Percentiles rank a stretch among this genome's conserved stretches.
phyloP scores from a whole-genome alignment of 2,329 filamentous ascomycete genomes.

The Xylaria hypoxylon region DNA sequence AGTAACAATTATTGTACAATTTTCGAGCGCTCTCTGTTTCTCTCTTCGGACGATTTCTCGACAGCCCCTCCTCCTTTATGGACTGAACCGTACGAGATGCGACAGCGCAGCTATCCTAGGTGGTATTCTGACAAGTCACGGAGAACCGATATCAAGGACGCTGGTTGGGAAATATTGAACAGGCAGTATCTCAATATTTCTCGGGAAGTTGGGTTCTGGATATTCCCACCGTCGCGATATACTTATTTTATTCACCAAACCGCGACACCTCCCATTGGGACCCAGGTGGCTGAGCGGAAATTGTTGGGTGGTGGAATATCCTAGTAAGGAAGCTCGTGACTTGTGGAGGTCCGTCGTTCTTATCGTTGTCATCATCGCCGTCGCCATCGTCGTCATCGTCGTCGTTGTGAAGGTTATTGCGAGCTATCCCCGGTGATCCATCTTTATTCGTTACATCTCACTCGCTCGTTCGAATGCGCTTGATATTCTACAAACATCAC shows the following conservation, averaged over 20 bases:
- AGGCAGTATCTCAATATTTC: not conserved
- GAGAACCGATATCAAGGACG: not conserved
- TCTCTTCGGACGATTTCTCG: not conserved
- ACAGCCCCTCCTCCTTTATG: not conserved
- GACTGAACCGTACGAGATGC: not conserved
- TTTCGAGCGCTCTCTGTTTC: slow-evolving; percentile 3
- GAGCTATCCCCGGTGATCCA: not conserved
- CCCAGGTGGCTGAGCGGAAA: not conserved
- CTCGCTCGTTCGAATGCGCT: not conserved
- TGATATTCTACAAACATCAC: slow-evolving; percentile 24
- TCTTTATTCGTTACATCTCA: not conserved
- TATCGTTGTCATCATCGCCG: not conserved
- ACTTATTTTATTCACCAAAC: not conserved
- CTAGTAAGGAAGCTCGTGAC: not conserved
- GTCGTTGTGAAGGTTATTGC: not conserved
- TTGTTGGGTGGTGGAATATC: not conserved
- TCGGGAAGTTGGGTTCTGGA: not conserved
- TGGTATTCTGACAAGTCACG: not conserved
- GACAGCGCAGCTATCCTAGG: not conserved
- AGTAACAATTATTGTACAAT: slow-evolving; percentile 29
- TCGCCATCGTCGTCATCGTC: not conserved
- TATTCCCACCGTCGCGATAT: not conserved
- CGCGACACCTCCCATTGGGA: not conserved
- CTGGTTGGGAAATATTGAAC: not conserved
- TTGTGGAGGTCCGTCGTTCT: not conserved